Percentiles rank a stretch among this genome's conserved stretches.
phyloP scores from a whole-genome alignment of 345 rosid species.

The Salix udensis region DNA sequence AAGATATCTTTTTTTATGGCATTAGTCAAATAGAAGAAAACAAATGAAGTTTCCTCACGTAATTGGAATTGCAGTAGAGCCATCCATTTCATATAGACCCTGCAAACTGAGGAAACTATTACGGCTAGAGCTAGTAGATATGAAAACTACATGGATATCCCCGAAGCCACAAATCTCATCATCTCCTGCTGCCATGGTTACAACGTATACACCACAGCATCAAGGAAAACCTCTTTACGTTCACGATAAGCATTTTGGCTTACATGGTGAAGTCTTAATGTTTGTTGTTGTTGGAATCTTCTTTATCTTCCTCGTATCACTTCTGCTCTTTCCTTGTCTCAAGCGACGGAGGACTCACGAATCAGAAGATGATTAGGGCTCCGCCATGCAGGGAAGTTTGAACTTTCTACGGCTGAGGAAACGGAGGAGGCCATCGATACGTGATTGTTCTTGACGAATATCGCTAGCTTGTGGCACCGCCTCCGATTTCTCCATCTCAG shows the following conservation, averaged over 20 bases:
- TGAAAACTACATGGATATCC: background rate
- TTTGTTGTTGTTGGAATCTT: constrained; percentile 30
- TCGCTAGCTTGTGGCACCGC: background rate
- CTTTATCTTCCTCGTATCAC: constrained; percentile 32
- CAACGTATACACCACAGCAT: background rate
- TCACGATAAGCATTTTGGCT: constrained; percentile 35
- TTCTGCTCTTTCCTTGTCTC: constrained; percentile 40
- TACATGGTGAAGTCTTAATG: constrained; percentile 46
- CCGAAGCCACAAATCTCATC: background rate
- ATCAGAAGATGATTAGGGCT: background rate
- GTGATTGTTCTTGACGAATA: background rate
- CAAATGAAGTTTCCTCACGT: background rate
- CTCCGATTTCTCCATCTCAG: background rate
- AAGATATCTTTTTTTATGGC: background rate
- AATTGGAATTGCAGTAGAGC: background rate
- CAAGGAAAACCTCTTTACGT: constrained; percentile 7
- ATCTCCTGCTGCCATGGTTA: background rate
- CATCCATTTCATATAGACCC: background rate
- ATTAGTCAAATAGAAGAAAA: background rate
- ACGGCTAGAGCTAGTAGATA: background rate
- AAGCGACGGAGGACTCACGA: constrained; percentile 7
- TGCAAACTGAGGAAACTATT: background rate
- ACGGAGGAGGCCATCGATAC: background rate
- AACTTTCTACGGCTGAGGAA: background rate
- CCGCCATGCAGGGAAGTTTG: background rate